Conservation (phyloP, 345 rosid species). For the Lepidium africanum region DNA sequence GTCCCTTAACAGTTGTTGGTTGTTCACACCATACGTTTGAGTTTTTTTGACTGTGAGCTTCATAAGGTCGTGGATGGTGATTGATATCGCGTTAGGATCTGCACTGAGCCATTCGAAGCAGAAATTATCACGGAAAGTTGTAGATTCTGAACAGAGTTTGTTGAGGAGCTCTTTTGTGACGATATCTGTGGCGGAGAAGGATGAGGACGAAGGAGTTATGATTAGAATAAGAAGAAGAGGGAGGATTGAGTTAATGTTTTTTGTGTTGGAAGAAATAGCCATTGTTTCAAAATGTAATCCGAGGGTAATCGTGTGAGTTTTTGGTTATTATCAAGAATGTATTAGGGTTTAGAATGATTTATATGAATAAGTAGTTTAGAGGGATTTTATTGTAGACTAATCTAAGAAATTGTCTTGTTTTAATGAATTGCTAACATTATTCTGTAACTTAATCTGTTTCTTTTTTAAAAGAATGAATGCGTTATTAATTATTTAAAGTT, state of each 20-base stretch:
- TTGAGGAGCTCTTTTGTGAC: constrained; percentile 10
- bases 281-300: neutral
- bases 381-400: neutral
- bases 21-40: constrained; percentile 1
- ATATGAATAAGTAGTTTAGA: neutral
- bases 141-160: neutral
- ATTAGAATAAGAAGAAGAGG: constrained; percentile 1
- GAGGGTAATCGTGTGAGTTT: neutral
- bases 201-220: neutral
- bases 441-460: neutral
- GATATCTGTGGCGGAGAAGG: constrained; percentile 3
- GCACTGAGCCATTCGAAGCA: constrained; percentile 6
- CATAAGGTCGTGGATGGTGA: neutral
- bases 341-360: neutral
- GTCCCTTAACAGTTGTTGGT: neutral
- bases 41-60: neutral
- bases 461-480: neutral
- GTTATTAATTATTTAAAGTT: neutral
- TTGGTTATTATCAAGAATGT: neutral
- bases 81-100: neutral
- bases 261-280: constrained; percentile 7
- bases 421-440: neutral
- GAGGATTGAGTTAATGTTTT: neutral
- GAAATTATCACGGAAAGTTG: neutral
- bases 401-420: neutral